Evolutionary conservation across 495 filamentous ascomycete species (phyloP).

Genomic region (Hypomontagnella submonticulosa): DNA sequence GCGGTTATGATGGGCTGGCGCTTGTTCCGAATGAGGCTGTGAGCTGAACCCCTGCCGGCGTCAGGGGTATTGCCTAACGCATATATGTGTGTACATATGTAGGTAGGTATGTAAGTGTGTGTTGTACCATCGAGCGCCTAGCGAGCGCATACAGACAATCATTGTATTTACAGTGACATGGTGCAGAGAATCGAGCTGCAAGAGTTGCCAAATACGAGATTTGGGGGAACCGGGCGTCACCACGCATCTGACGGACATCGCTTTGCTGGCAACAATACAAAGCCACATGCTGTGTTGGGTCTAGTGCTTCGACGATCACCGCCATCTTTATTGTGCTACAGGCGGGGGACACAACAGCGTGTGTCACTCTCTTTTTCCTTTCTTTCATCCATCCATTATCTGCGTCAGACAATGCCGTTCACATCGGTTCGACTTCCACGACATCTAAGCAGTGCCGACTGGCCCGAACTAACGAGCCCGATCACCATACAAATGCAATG

Average conservation of each 20-base stretch:
- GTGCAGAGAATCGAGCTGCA: constrained; percentile 10
- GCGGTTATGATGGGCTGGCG: constrained; percentile 31
- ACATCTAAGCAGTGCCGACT: constrained; percentile 27
- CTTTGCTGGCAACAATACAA: constrained; percentile 42
- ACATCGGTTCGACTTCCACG: constrained; percentile 20
- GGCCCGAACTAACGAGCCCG: constrained; percentile 20
- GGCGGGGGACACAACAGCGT: constrained; percentile 23
- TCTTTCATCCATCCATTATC: constrained; percentile 30
- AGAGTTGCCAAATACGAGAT: constrained; percentile 40
- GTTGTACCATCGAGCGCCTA: constrained; percentile 42
- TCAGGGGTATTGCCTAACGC: constrained; percentile 12
- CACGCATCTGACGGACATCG: constrained; percentile 34
- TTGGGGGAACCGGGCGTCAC: constrained; percentile 35
- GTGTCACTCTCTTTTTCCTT: constrained; percentile 9
- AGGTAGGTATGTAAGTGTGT: constrained; percentile 1
- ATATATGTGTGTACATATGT: neutral
- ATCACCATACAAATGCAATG: constrained; percentile 23
- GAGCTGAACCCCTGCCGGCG: constrained; percentile 32
- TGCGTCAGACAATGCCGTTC: constrained; percentile 43
- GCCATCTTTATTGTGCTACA: constrained; percentile 21
- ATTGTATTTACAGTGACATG: too few relatives aligned
- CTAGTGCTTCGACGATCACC: constrained; percentile 38
- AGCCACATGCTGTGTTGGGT: constrained; percentile 39
- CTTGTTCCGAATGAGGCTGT: constrained; percentile 41
- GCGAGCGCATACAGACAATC: constrained; percentile 17